Evolutionary conservation across 805 yeast species (phyloP).

Genomic region (Cyberlindnera misumaiensis): DNA sequence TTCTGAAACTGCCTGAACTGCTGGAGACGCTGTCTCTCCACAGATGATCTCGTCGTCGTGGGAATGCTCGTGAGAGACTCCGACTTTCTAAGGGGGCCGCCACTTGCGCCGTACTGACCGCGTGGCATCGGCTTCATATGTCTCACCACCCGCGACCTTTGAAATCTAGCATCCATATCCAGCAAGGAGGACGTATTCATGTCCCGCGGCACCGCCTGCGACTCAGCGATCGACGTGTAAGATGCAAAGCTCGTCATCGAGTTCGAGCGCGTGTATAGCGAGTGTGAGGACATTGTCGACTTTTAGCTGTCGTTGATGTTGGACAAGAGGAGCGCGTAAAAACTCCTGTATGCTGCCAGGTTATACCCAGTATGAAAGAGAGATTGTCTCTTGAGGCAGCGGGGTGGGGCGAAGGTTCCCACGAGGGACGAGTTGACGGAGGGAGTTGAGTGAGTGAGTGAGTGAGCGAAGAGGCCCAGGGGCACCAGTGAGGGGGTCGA

Average conservation of each 20-base stretch:
- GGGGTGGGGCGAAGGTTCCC: too few species aligned
- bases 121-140: neutral
- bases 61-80: constrained; percentile 2
- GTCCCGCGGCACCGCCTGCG: constrained; percentile 13
- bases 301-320: too few species aligned
- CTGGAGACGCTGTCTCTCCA: constrained; percentile 6
- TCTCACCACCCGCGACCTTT: constrained; percentile 9
- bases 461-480: too few species aligned
- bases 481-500: too few species aligned
- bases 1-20: constrained; percentile 11
- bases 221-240: constrained; percentile 6
- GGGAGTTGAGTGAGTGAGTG: too few species aligned
- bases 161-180: constrained; percentile 13
- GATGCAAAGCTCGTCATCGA: constrained; percentile 21
- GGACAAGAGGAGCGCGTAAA: too few species aligned
- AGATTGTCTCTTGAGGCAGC: too few species aligned
- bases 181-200: constrained; percentile 20
- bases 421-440: too few species aligned
- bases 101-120: neutral
- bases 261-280: constrained; percentile 6
- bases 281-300: neutral
- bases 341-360: too few species aligned
- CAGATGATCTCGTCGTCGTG: constrained; percentile 5
- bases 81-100: constrained; percentile 2
- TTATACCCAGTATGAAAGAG: too few species aligned